Evolutionary conservation across 768 basidiomycete species (phyloP).

Genomic region (Pleurotus citrinopileatus): DNA sequence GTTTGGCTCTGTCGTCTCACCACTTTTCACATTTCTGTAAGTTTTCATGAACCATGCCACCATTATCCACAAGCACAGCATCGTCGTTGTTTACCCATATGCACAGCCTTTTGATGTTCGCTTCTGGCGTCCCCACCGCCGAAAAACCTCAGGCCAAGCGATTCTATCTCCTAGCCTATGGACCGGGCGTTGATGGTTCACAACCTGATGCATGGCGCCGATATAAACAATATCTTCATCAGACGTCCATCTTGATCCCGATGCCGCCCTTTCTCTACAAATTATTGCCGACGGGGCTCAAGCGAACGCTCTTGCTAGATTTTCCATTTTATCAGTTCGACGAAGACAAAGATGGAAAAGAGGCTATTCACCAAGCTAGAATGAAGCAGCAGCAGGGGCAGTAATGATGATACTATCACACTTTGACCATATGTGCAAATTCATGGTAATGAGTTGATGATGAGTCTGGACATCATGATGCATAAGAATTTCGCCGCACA

Average conservation of each 20-base stretch:
- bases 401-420: not conserved
- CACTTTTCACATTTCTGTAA: conserved; percentile 63
- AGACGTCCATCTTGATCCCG: conserved; percentile 61
- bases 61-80: too few species aligned
- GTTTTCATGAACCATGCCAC: conserved; percentile 17
- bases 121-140: conserved; percentile 65
- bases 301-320: conserved; percentile 56
- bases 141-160: conserved; percentile 64
- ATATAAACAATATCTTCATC: conserved; percentile 53
- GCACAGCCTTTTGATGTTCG: conserved; percentile 57
- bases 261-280: conserved; percentile 55
- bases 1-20: conserved; percentile 57
- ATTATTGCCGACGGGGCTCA: conserved; percentile 47
- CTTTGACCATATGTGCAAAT: not conserved
- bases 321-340: conserved; percentile 61
- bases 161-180: conserved; percentile 53
- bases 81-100: not conserved
- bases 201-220: conserved; percentile 41
- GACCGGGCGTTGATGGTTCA: conserved; percentile 27
- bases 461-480: not conserved
- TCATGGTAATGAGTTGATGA: not conserved
- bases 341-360: conserved; percentile 44
- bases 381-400: not conserved
- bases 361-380: conserved; percentile 36
- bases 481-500: not conserved